phyloP scores from a whole-genome alignment of 2,329 filamentous ascomycete species.

The Fusarium sp. region DNA sequence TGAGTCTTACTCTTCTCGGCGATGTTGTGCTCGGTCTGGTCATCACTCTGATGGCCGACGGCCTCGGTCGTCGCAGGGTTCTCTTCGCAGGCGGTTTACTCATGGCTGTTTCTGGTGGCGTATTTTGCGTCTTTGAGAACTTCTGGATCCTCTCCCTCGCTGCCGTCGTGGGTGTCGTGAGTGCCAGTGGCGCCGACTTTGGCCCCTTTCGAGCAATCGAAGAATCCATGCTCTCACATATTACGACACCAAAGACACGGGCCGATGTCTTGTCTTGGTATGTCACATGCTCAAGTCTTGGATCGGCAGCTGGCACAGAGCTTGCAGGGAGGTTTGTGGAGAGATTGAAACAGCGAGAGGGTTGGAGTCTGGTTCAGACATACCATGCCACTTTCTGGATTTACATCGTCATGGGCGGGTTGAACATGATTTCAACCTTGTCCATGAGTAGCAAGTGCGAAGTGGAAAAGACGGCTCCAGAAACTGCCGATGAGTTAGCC shows the following conservation, averaged over 20 bases:
- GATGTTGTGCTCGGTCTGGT: conserved; percentile 70
- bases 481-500: conserved; percentile 33
- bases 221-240: conserved; percentile 72
- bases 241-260: conserved; percentile 66
- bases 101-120: conserved; percentile 67
- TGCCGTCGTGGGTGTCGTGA: conserved; percentile 71
- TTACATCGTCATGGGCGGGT: conserved; percentile 66
- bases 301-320: conserved; percentile 66
- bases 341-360: conserved; percentile 56
- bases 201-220: conserved; percentile 76
- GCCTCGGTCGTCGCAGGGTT: conserved; percentile 66
- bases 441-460: conserved; percentile 65
- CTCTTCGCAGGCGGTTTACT: conserved; percentile 64
- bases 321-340: conserved; percentile 64
- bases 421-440: conserved; percentile 61
- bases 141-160: conserved; percentile 71
- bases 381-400: conserved; percentile 70
- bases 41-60: conserved; percentile 70
- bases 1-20: conserved; percentile 72
- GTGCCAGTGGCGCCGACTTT: conserved; percentile 73
- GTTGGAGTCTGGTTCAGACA: conserved; percentile 62
- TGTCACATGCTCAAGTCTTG: conserved; percentile 67
- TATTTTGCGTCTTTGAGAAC: conserved; percentile 66
- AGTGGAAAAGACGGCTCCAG: conserved; percentile 47
- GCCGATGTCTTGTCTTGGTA: conserved; percentile 77